Evolutionary conservation across 2,329 filamentous ascomycete species (phyloP).

Genomic region (Trichophyton verrucosum): DNA sequence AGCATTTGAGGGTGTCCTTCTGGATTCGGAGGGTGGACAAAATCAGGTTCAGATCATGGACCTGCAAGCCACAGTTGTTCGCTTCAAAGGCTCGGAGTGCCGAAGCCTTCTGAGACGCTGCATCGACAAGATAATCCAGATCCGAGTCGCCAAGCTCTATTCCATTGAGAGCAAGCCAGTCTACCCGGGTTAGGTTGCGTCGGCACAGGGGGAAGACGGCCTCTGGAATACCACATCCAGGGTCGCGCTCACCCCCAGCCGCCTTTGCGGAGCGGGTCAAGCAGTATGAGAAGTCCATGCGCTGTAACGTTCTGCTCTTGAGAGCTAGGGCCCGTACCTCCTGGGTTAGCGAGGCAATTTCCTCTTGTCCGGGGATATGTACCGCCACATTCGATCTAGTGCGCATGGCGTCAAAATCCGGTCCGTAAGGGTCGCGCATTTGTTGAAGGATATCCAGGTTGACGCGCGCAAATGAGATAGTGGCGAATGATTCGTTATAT

Average conservation of each 20-base stretch:
- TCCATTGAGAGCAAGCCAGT: conserved; percentile 58
- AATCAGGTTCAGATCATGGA: conserved; percentile 43
- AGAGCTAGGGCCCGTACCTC: conserved; percentile 56
- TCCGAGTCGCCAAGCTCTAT: conserved; percentile 60
- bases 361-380: conserved; percentile 41
- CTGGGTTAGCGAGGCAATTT: conserved; percentile 51
- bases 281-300: conserved; percentile 53
- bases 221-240: conserved; percentile 57
- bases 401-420: conserved; percentile 49
- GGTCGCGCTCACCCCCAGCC: conserved; percentile 40
- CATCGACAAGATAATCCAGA: conserved; percentile 53
- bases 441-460: conserved; percentile 53
- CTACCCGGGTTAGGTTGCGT: conserved; percentile 54
- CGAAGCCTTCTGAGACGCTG: conserved; percentile 52
- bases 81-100: conserved; percentile 57
- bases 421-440: conserved; percentile 46
- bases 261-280: conserved; percentile 45
- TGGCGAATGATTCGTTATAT: conserved; percentile 57
- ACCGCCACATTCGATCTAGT: conserved; percentile 48
- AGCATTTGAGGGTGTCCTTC: conserved; percentile 52
- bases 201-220: conserved; percentile 57
- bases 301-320: conserved; percentile 50
- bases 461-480: conserved; percentile 55
- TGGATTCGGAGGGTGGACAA: conserved; percentile 53
- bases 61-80: conserved; percentile 46